phyloP scores from a whole-genome alignment of 2,329 filamentous ascomycete genomes.

The Fonsecaea nubica region DNA sequence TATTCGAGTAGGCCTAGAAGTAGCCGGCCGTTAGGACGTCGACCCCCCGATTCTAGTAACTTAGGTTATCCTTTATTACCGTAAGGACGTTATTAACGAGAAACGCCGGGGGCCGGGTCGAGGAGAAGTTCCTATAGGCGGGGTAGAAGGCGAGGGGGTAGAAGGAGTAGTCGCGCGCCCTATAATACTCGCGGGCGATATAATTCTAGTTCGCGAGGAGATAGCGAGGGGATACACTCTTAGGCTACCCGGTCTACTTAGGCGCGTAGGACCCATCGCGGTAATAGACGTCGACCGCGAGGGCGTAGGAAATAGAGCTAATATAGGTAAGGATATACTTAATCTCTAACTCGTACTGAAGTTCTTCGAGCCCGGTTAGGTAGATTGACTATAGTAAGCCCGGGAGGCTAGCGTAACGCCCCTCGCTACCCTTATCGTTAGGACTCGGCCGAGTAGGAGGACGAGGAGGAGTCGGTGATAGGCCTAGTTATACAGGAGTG shows the following conservation, averaged over 20 bases:
- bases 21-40: not conserved
- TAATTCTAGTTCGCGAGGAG: not conserved
- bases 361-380: not conserved
- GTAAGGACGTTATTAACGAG: not conserved
- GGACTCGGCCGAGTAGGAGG: too few species aligned
- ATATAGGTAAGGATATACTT: not conserved
- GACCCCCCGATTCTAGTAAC: not conserved
- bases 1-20: not conserved
- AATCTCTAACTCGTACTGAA: not conserved
- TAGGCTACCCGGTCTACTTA: too few species aligned
- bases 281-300: not conserved
- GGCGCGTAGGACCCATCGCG: not conserved
- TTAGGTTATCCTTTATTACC: not conserved
- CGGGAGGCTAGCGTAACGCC: too few species aligned
- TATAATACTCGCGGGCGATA: not conserved
- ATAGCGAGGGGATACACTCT: not conserved
- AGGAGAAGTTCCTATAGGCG: not conserved
- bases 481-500: not conserved
- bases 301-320: not conserved
- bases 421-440: too few species aligned
- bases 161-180: not conserved
- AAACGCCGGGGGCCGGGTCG: not conserved
- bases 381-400: too few species aligned
- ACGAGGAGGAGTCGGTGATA: not conserved
- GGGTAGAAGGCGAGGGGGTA: not conserved